phyloP scores from a whole-genome alignment of 2,329 filamentous ascomycete species.

The Anthostomella pinea region DNA sequence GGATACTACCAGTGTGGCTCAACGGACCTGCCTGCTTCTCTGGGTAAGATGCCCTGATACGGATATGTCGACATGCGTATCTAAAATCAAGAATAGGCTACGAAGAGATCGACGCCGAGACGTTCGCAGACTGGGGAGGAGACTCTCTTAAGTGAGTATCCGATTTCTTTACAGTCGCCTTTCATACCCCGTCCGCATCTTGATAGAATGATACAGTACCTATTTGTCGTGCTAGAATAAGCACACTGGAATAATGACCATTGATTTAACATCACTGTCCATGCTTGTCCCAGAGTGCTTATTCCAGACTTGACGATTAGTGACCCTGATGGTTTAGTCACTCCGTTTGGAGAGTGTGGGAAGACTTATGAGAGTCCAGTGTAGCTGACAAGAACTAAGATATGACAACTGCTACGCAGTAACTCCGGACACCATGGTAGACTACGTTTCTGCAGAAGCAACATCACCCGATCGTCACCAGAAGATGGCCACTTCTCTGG shows the following conservation, averaged over 20 bases:
- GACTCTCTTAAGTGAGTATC: conserved; percentile 51
- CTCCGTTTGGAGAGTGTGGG: no score
- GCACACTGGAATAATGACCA: no score
- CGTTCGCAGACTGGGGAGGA: conserved; percentile 43
- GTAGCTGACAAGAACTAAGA: conserved; percentile 18
- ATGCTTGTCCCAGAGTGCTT: no score
- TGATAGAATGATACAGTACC: no score
- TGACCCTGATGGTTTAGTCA: no score
- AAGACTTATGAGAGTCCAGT: no score
- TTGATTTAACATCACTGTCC: no score
- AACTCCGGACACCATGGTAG: conserved; percentile 41
- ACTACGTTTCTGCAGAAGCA: conserved; percentile 37
- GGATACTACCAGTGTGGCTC: conserved; percentile 45
- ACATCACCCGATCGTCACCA: conserved; percentile 41
- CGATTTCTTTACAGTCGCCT: no score
- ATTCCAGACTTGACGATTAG: no score
- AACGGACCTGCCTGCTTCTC: conserved; percentile 40
- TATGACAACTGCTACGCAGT: conserved; percentile 50
- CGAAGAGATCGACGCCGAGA: conserved; percentile 40
- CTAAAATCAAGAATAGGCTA: conserved; percentile 28
- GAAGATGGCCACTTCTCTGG: conserved; percentile 44
- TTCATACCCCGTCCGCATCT: no score
- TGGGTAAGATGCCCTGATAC: conserved; percentile 32
- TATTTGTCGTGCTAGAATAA: no score
- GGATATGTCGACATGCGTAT: neutral